Evolutionary conservation across 2,329 filamentous ascomycete genomes (phyloP), one percentile per base, ranked within the genome.

Genomic region (Aspergillus fructus): DNA sequence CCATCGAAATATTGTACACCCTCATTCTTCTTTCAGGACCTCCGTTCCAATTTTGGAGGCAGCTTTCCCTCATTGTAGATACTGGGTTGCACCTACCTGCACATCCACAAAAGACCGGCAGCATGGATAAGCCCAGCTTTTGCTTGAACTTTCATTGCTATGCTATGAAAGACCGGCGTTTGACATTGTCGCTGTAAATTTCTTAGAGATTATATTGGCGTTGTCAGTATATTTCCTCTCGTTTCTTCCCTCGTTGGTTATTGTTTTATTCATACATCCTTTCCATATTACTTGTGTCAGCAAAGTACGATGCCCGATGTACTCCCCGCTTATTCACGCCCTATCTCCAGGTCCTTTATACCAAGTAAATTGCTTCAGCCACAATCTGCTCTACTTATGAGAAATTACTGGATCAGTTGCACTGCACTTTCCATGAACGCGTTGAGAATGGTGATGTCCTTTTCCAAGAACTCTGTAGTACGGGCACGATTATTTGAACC

Each of bases 321-420:
- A 37, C 34, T 15, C 12, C 34, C 34, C 7, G 3, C 13, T 37
- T n/a, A 13, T 6, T 37, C 7, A n/a, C 34, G 34, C 9, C 12
- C 34, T 37, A 5, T 37, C 34, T 13, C 12, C 13, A n/a, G n/a
- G 15, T 37, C 34, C 34, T 5, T 37, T 4, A 13, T 37, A 37
- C 34, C 12, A 13, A 37, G 34, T 37, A 5, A 7, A 37, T 37
- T n/a, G 4, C 5, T 37, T n/a, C 34, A 15, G 34, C 5, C 5
- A 5, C 8, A n/a, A n/a, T n/a, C 2, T n/a, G 12, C 15, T 37
- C 5, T 37, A 37, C 34, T 37, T 2, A 37, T 63, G 62, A 68
- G 19, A 59, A 66, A 8, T 58, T 68, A 2, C 41, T 73, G 5
- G 59, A 60, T 7, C 65, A 72, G 12, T 15, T 74, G 12, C 60